phyloP scores from a whole-genome alignment of 148 eudicot species.

The Rhododendron henanense region DNA sequence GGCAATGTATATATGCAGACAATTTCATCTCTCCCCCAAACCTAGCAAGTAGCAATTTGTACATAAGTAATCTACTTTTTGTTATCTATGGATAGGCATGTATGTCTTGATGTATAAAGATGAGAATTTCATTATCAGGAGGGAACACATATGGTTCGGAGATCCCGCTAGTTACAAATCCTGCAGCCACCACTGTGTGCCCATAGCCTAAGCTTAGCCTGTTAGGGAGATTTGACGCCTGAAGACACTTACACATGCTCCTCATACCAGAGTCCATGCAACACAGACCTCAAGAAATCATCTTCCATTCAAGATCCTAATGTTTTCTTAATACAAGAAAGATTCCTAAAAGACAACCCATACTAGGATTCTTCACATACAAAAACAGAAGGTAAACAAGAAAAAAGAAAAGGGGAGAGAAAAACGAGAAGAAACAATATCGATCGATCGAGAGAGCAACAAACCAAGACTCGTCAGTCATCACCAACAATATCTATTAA shows the following conservation, averaged over 20 bases:
- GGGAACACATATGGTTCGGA: background rate
- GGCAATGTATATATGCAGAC: background rate
- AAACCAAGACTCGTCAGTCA: background rate
- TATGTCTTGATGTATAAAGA: background rate
- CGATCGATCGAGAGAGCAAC: background rate
- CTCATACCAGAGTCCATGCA: background rate
- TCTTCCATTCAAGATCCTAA: background rate
- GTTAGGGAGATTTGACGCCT: background rate
- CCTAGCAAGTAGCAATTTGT: background rate
- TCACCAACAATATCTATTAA: background rate
- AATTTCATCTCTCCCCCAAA: background rate
- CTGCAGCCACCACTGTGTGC: background rate
- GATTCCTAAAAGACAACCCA: background rate
- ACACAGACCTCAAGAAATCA: background rate
- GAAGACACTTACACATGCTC: background rate
- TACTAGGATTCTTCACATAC: background rate
- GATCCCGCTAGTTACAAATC: background rate
- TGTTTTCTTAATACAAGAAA: background rate
- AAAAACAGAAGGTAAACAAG: background rate
- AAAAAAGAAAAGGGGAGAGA: too few species aligned
- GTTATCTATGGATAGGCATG: background rate
- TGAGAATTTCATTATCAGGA: background rate
- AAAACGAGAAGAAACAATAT: too few species aligned
- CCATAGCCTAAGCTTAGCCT: background rate
- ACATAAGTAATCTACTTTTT: background rate